Percentiles rank a stretch among this genome's conserved stretches.
Evolutionary conservation across 768 basidiomycete genomes (phyloP).

Genomic region (Holtermannia corniformis): DNA sequence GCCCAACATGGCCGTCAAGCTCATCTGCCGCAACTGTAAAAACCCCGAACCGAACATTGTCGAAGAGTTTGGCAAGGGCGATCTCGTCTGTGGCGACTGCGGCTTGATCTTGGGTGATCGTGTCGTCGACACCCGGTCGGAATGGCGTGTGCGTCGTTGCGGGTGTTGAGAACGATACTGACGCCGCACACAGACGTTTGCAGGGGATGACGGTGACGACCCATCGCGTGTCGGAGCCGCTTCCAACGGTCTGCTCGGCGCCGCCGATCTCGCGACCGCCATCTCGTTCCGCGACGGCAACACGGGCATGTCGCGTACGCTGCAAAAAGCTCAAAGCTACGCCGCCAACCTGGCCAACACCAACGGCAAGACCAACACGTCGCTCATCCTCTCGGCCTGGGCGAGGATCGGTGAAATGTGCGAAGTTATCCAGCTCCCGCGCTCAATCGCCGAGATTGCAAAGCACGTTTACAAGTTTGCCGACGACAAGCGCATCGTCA

Average conservation of each 20-base stretch:
- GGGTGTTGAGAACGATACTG: background rate
- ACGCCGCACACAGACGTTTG: constrained; percentile 76
- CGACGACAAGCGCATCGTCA: constrained; percentile 74
- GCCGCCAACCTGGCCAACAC: constrained; percentile 48
- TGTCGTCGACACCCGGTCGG: constrained; percentile 93
- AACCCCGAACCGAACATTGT: constrained; percentile 88
- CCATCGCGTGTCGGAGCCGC: constrained; percentile 99
- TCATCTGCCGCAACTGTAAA: constrained; percentile 87
- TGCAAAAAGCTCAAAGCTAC: constrained; percentile 83
- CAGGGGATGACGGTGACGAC: constrained; percentile 98
- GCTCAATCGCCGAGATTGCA: constrained; percentile 87
- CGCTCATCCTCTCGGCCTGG: constrained; percentile 72
- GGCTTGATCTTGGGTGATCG: constrained; percentile 88
- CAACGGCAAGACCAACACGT: constrained; percentile 20
- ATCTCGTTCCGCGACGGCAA: constrained; percentile 95
- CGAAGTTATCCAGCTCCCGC: constrained; percentile 87
- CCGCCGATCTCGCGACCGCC: constrained; percentile 87
- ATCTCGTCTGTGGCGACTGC: constrained; percentile 54
- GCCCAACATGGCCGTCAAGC: constrained; percentile 38
- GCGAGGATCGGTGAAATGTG: constrained; percentile 88
- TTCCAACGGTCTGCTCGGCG: constrained; percentile 85
- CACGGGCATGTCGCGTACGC: constrained; percentile 78
- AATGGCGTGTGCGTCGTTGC: constrained; percentile 51
- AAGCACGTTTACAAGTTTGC: constrained; percentile 96
- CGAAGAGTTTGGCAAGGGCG: constrained; percentile 96